Percentiles rank a stretch among this genome's conserved stretches.
Conservation (phyloP, 768 basidiomycete species). For the Paxillus involutus region DNA sequence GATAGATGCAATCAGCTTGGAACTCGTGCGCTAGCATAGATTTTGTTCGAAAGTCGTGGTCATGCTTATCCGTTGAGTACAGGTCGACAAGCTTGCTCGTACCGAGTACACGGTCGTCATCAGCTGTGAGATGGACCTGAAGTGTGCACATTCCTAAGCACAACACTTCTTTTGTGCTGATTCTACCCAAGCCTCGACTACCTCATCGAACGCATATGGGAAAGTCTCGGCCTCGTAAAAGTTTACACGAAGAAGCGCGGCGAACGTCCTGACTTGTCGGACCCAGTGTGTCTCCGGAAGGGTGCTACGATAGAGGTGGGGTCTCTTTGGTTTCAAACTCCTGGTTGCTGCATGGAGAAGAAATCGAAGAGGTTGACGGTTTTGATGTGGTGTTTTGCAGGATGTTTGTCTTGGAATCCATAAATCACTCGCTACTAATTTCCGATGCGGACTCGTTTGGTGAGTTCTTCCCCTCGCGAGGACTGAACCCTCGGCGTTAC, state of each 20-base stretch:
- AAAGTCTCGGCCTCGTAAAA: slow-evolving; percentile 77
- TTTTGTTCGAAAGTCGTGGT: not conserved
- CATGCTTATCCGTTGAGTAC: slow-evolving; percentile 2
- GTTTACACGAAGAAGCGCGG: slow-evolving; percentile 98
- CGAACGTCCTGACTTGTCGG: slow-evolving; percentile 85
- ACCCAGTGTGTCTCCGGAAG: slow-evolving; percentile 87
- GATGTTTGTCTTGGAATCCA: slow-evolving; percentile 93
- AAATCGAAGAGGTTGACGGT: not conserved
- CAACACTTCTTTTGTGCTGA: not conserved
- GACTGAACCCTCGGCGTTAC: not conserved
- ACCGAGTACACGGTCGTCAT: slow-evolving; percentile 90
- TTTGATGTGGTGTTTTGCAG: slow-evolving; percentile 32
- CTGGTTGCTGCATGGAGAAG: too few species aligned
- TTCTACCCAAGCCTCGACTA: slow-evolving; percentile 54
- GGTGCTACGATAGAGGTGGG: slow-evolving; percentile 90
- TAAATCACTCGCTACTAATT: slow-evolving; percentile 84
- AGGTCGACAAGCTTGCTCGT: slow-evolving; percentile 77
- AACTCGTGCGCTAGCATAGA: slow-evolving; percentile 39
- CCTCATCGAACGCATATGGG: slow-evolving; percentile 77
- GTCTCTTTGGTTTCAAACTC: not conserved
- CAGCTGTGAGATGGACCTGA: slow-evolving; percentile 92
- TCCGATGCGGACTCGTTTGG: slow-evolving; percentile 95
- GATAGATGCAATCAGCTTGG: slow-evolving; percentile 84
- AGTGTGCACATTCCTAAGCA: slow-evolving; percentile 45
- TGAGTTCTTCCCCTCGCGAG: slow-evolving; percentile 34